Base-by-base conservation (phyloP, 148 eudicot species). In the Diospyros kaki region DNA sequence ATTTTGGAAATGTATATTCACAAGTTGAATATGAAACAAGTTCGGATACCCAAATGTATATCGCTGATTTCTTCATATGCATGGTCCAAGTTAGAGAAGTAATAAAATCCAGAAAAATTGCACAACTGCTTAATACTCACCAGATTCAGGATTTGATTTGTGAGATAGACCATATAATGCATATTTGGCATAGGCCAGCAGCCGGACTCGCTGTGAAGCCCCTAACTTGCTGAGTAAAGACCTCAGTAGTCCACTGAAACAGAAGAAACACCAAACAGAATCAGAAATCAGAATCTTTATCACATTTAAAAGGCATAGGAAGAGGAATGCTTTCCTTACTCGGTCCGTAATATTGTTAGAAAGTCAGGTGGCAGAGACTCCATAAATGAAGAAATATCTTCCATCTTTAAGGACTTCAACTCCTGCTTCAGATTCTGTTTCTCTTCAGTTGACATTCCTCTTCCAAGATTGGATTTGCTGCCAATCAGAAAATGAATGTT, bases 281-380 rank as follows among this genome's bases (percentile, higher is more conserved):
- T 60, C 45, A 63, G 62, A 15, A 74, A n/a, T 65, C 12, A 65
- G 38, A 43, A 50, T 56, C 17, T 17, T 12, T 38, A 28, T 61
- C 38, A 38, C 12, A 15, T 55, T 41, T 41, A 50, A 4, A 64
- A 39, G 17, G 56, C 54, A 73, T 13, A 68, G 53, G 38, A 82
- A 17, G 64, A 61, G 53, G 13, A 76, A 48, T 65, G 28, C 62
- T 50, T 53, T 80, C 76, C 84, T 78, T 90, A 94, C 98, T 94
- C 98, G 3, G 89, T 89, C 6, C 96, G 88, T 77, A 92, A 52
- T 65, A 89, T 80, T 18, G 83, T 85, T 71, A 92, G 80, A 74
- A 94, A 84, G 75, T 92, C 97, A 12, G 92, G 75, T 43, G 97
- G 93, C 76, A 92, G 79, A 51, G 97, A 89, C 81, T 94, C 97